These are phyloP conservation scores for Alternaria atra DNA, from an alignment of 2,329 filamentous ascomycete species.

Conservation along the genomic window DNA sequence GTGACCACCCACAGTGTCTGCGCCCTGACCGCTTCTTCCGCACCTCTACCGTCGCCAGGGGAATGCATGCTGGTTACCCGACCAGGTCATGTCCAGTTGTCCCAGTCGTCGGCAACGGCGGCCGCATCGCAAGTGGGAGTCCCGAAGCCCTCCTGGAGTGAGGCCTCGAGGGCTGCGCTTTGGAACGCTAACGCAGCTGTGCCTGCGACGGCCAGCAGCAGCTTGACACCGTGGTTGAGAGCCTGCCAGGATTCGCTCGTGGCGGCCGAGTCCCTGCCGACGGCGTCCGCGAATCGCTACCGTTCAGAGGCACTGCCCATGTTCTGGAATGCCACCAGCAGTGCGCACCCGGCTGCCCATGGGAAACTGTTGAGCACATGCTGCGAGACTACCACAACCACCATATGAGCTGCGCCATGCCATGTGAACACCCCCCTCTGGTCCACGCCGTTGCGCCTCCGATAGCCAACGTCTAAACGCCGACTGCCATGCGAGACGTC, in stretches of 20 bases:
- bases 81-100: not conserved
- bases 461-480: constrained; percentile 11
- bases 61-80: constrained; percentile 25
- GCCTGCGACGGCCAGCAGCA: constrained; percentile 21
- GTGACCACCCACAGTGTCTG: constrained; percentile 29
- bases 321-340: constrained; percentile 34
- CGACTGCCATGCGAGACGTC: constrained; percentile 15
- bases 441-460: constrained; percentile 3
- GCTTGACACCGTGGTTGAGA: constrained; percentile 16
- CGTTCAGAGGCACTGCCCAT: constrained; percentile 7
- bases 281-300: constrained; percentile 33
- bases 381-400: not conserved
- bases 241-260: constrained; percentile 18
- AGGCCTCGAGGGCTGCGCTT: constrained; percentile 4
- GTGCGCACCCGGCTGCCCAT: not conserved
- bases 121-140: constrained; percentile 19
- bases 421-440: not conserved
- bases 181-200: constrained; percentile 20
- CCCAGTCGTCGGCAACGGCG: constrained; percentile 34
- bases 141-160: constrained; percentile 7
- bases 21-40: constrained; percentile 39
- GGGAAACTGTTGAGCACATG: constrained; percentile 6
- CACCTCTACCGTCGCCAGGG: constrained; percentile 32
- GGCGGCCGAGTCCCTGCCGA: constrained; percentile 25
- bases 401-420: constrained; percentile 1